phyloP scores from a whole-genome alignment of 495 filamentous ascomycete genomes.

The Lasiosphaeria miniovina region DNA sequence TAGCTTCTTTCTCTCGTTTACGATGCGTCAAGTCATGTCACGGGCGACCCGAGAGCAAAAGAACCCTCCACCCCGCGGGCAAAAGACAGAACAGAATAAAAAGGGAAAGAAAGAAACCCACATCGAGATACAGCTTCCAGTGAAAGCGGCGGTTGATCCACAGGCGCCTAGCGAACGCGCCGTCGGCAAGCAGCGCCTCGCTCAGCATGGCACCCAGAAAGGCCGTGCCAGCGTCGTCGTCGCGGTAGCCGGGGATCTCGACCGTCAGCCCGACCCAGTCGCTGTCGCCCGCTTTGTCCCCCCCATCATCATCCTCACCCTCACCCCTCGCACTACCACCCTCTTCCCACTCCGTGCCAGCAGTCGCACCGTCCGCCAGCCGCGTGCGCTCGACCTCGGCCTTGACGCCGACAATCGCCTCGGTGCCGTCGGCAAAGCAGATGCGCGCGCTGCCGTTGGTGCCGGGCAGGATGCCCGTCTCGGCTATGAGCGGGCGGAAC shows the following conservation, averaged over 20 bases:
- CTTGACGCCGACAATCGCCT: slow-evolving; percentile 93
- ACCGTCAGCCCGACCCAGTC: slow-evolving; percentile 80
- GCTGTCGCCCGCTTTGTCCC: slow-evolving; percentile 39
- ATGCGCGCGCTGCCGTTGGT: slow-evolving; percentile 91
- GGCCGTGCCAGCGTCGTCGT: slow-evolving; percentile 86
- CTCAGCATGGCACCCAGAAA: slow-evolving; percentile 82
- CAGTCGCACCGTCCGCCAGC: slow-evolving; percentile 32
- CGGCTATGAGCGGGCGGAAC: slow-evolving; percentile 87
- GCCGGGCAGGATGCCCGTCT: slow-evolving; percentile 81
- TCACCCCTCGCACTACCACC: neutral
- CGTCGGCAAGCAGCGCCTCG: slow-evolving; percentile 81
- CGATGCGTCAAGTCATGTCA: neutral
- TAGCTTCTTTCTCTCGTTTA: slow-evolving; percentile 2
- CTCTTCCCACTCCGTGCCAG: neutral
- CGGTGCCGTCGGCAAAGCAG: slow-evolving; percentile 90
- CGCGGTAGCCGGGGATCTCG: slow-evolving; percentile 80
- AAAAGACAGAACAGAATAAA: neutral
- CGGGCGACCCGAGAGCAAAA: neutral
- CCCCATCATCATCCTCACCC: slow-evolving; percentile 20
- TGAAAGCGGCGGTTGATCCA: slow-evolving; percentile 87
- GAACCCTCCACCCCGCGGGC: neutral
- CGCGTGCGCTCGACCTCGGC: slow-evolving; percentile 78
- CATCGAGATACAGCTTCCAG: slow-evolving; percentile 95
- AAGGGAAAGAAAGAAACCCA: slow-evolving; percentile 43
- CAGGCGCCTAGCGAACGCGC: slow-evolving; percentile 65